A percentile compares a stretch with the other conserved stretches of the same genome.
These are phyloP conservation scores for Yarrowia deformans DNA, from an alignment of 805 yeast genomes.

Conservation along the genomic window DNA sequence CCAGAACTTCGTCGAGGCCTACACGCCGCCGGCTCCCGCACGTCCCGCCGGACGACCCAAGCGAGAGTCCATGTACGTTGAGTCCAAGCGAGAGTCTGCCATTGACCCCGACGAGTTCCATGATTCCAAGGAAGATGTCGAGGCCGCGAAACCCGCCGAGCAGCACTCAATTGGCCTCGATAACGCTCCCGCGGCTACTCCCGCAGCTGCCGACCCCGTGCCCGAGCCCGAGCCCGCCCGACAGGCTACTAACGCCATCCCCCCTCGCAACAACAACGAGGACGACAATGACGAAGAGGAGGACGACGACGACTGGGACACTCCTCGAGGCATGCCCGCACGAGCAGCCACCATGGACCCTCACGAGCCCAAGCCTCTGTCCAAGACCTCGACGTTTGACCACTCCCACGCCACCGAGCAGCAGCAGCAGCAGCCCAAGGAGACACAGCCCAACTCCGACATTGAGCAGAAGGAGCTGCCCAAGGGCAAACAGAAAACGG, in stretches of 20 bases:
- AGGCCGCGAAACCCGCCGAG: constrained; percentile 36
- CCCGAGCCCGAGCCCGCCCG: constrained; percentile 40
- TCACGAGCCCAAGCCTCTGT: constrained; percentile 28
- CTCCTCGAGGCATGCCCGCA: constrained; percentile 23
- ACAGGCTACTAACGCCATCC: constrained; percentile 21
- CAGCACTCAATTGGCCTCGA: constrained; percentile 28
- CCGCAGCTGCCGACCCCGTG: constrained; percentile 41
- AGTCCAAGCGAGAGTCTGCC: constrained; percentile 26
- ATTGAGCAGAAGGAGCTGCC: constrained; percentile 42
- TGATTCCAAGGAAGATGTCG: constrained; percentile 14
- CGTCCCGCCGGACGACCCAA: constrained; percentile 37
- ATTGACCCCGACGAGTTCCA: constrained; percentile 30
- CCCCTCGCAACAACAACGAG: constrained; percentile 29
- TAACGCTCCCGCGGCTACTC: constrained; percentile 6
- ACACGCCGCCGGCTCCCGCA: constrained; percentile 37
- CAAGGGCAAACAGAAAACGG: constrained; percentile 42
- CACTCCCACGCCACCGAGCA: constrained; percentile 31
- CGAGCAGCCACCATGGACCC: constrained; percentile 27
- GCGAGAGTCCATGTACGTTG: constrained; percentile 7
- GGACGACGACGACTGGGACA: constrained; percentile 40
- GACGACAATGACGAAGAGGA: constrained; percentile 41
- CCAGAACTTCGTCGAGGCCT: constrained; percentile 70
- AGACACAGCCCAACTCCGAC: constrained; percentile 43
- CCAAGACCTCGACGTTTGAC: constrained; percentile 39
- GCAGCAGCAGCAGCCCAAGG: constrained; percentile 8